A percentile compares a stretch with the other conserved stretches of the same genome.
Conservation (phyloP, 2,329 filamentous ascomycete species). For the Ascochyta fabae region DNA sequence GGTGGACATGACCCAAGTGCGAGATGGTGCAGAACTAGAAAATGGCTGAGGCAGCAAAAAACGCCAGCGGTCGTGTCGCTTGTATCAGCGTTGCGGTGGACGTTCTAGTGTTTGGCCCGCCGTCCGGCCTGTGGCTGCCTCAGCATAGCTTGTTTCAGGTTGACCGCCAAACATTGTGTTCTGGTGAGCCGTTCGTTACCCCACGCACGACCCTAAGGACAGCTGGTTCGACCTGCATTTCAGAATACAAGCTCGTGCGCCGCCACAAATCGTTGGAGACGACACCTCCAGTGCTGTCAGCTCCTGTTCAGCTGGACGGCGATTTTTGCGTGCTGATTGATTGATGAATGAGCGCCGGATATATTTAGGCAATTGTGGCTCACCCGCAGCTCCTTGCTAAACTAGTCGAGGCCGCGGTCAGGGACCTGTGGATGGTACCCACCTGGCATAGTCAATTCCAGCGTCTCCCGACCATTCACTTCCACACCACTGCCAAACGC, state of each 20-base stretch:
- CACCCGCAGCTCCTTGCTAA: conserved; percentile 10
- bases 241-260: conserved; percentile 2
- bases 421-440: background rate
- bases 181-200: conserved; percentile 11
- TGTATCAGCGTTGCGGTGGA: background rate
- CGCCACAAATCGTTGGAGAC: background rate
- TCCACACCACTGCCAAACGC: conserved; percentile 10
- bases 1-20: background rate
- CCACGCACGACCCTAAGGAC: conserved; percentile 9
- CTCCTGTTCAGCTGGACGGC: conserved; percentile 5
- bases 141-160: conserved; percentile 14
- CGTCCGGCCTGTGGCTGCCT: background rate
- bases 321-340: background rate
- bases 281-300: background rate
- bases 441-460: conserved; percentile 2
- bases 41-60: background rate
- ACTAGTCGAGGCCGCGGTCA: conserved; percentile 8
- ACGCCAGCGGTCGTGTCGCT: background rate
- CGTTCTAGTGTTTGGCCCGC: conserved; percentile 1
- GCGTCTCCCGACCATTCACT: conserved; percentile 17
- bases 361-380: conserved; percentile 18
- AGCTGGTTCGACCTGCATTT: conserved; percentile 12
- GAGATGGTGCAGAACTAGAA: background rate
- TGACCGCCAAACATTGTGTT: conserved; percentile 9
- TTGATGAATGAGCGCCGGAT: background rate